A percentile compares a stretch with the other conserved stretches of the same genome.
These are phyloP conservation scores for Paxillus rubicundulus DNA, from an alignment of 768 basidiomycete genomes.

Conservation along the genomic window DNA sequence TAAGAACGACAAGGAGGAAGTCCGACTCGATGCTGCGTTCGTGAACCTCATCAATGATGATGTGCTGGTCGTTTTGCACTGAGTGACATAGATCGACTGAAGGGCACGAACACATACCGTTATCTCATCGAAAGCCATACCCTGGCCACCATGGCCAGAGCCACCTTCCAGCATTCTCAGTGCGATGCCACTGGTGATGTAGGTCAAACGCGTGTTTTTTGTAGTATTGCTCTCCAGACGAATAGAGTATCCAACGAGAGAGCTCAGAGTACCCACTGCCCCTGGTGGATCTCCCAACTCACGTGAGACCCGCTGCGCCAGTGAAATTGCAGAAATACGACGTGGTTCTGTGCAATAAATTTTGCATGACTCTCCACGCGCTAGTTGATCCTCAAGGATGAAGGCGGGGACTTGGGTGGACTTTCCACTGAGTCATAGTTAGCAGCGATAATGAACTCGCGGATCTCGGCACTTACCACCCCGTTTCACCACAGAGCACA, in stretches of 20 bases:
- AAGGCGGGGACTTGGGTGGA: slow-evolving; percentile 95
- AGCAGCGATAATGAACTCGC: slow-evolving; percentile 23
- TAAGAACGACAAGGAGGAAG: slow-evolving; percentile 92
- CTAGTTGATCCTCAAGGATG: slow-evolving; percentile 86
- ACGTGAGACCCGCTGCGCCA: slow-evolving; percentile 89
- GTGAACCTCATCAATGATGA: slow-evolving; percentile 97
- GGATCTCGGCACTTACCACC: slow-evolving; percentile 54
- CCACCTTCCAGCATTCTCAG: slow-evolving; percentile 94
- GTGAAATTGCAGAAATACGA: slow-evolving; percentile 92
- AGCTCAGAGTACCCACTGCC: slow-evolving; percentile 69
- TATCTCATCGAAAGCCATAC: slow-evolving; percentile 88
- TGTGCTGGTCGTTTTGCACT: slow-evolving; percentile 52
- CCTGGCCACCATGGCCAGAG: slow-evolving; percentile 62
- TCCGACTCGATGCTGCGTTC: slow-evolving; percentile 97
- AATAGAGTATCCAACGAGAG: slow-evolving; percentile 93
- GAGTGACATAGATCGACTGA: background rate
- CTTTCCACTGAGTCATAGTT: slow-evolving; percentile 67
- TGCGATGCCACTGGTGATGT: slow-evolving; percentile 93
- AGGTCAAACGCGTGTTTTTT: slow-evolving; percentile 73
- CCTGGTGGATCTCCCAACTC: slow-evolving; percentile 87
- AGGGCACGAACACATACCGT: slow-evolving; percentile 55
- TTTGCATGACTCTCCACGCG: slow-evolving; percentile 78
- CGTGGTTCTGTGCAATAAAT: slow-evolving; percentile 95
- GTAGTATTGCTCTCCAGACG: slow-evolving; percentile 86
- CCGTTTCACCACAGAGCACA: slow-evolving; percentile 83